These are phyloP conservation scores for Peltaster fructicola DNA, from an alignment of 2,329 filamentous ascomycete species.

Conservation along the genomic window DNA sequence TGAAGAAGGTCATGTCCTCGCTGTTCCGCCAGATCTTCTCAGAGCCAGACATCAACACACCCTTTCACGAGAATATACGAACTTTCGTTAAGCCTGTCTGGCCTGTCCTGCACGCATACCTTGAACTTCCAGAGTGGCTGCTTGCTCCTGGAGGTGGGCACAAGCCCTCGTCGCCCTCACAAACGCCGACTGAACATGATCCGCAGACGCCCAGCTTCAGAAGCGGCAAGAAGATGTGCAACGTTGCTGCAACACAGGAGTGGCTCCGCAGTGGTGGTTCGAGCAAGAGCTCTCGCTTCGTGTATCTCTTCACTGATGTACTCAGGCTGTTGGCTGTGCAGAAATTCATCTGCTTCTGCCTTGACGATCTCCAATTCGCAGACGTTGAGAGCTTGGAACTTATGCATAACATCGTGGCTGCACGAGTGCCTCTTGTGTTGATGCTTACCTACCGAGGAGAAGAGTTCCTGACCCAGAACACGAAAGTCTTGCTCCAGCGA, in stretches of 20 bases:
- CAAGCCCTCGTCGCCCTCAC: too few relatives aligned
- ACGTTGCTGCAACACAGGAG: conserved; percentile 21
- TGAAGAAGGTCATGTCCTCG: conserved; percentile 41
- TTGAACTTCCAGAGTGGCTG: conserved; percentile 53
- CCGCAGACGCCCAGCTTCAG: conserved; percentile 1
- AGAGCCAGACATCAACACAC: conserved; percentile 42
- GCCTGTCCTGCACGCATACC: conserved; percentile 36
- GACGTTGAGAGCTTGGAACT: conserved; percentile 76
- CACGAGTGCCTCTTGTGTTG: conserved; percentile 64
- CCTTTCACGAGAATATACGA: conserved; percentile 42
- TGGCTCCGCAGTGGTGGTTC: conserved; percentile 29
- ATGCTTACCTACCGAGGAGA: conserved; percentile 46
- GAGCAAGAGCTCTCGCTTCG: conserved; percentile 48
- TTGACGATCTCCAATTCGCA: conserved; percentile 83
- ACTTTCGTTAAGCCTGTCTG: conserved; percentile 39
- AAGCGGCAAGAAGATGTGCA: conserved; percentile 11
- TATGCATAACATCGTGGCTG: conserved; percentile 60
- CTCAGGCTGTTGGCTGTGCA: conserved; percentile 63
- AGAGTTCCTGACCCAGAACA: conserved; percentile 20
- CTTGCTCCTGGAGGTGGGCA: conserved; percentile 17
- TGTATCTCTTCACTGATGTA: conserved; percentile 78
- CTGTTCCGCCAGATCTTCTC: conserved; percentile 48
- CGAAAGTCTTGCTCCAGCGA: conserved; percentile 23
- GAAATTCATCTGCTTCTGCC: conserved; percentile 72
- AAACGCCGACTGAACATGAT: conserved; percentile 1